phyloP scores from a whole-genome alignment of 208 protist genomes.

The Trypanosoma theileri region DNA sequence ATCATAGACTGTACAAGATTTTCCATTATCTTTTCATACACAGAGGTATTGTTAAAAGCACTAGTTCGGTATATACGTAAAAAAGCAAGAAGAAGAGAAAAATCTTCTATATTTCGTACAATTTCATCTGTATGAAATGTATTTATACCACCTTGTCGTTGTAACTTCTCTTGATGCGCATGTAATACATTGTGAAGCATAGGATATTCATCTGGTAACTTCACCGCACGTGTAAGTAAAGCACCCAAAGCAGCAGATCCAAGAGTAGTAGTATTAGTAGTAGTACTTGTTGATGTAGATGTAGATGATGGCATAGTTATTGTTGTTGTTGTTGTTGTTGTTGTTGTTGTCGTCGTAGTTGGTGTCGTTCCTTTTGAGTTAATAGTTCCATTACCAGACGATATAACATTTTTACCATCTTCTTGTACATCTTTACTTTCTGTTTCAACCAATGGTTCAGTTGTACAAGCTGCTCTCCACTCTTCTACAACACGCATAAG shows the following conservation, averaged over 20 bases:
- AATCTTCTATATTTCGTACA: conserved; percentile 14
- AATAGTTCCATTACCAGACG: not conserved
- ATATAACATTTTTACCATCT: conserved; percentile 1
- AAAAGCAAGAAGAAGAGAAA: conserved; percentile 24
- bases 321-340: not conserved
- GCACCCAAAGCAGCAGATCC: conserved; percentile 10
- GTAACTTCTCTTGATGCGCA: not conserved
- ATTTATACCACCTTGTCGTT: not conserved
- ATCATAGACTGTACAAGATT: conserved; percentile 10
- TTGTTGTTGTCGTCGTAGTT: not conserved
- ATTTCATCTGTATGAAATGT: conserved; percentile 8
- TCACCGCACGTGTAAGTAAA: conserved; percentile 13
- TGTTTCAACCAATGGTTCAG: not conserved
- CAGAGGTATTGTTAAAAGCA: conserved; percentile 6
- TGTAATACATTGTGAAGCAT: conserved; percentile 14
- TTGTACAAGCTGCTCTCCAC: conserved; percentile 17
- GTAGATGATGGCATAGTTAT: not conserved
- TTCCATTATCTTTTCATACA: conserved; percentile 22
- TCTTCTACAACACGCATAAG: conserved; percentile 21
- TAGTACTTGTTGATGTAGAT: not conserved
- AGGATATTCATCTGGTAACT: conserved; percentile 17
- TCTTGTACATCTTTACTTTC: not conserved
- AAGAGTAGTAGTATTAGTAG: not conserved
- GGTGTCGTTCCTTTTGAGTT: not conserved
- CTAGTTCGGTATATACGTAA: conserved; percentile 29